phyloP scores from a whole-genome alignment of 352 stramenopile genomes.

The Globisporangium solare region DNA sequence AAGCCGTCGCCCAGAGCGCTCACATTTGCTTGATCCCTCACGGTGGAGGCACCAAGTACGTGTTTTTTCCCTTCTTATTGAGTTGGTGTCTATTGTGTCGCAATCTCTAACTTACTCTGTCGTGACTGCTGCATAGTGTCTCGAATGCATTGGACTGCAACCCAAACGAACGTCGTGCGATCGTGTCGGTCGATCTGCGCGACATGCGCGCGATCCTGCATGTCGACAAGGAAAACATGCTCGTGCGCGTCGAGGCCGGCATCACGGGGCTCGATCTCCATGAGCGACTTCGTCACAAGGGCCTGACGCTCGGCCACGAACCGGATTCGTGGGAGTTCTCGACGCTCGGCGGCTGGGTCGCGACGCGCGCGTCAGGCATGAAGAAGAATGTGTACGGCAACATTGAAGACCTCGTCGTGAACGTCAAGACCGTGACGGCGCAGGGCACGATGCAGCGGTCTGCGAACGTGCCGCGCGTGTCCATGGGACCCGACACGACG shows the following conservation, averaged over 20 bases:
- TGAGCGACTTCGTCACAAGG: slow-evolving; percentile 72
- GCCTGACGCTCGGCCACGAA: slow-evolving; percentile 91
- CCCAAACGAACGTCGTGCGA: slow-evolving; percentile 72
- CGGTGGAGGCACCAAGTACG: slow-evolving; percentile 93
- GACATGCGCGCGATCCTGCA: slow-evolving; percentile 74
- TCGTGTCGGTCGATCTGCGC: slow-evolving; percentile 93
- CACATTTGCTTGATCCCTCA: slow-evolving; percentile 91
- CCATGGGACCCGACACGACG: slow-evolving; percentile 88
- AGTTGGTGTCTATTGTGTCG: background rate
- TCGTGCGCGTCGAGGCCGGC: slow-evolving; percentile 83
- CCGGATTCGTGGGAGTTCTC: slow-evolving; percentile 93
- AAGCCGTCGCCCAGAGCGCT: slow-evolving; percentile 47
- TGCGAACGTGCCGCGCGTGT: slow-evolving; percentile 65
- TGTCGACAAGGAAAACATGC: slow-evolving; percentile 85
- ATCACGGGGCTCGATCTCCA: slow-evolving; percentile 90
- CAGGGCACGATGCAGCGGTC: slow-evolving; percentile 49
- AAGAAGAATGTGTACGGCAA: slow-evolving; percentile 94
- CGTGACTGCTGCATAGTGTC: slow-evolving; percentile 26
- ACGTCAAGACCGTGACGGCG: slow-evolving; percentile 73
- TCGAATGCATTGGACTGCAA: slow-evolving; percentile 61
- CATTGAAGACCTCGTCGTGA: slow-evolving; percentile 91
- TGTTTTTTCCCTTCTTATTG: background rate
- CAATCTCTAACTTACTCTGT: background rate
- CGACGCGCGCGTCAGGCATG: slow-evolving; percentile 92
- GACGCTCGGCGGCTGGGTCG: slow-evolving; percentile 90